These are phyloP conservation scores for Pythium diclinum DNA, from an alignment of 352 stramenopile species.

Conservation along the genomic window DNA sequence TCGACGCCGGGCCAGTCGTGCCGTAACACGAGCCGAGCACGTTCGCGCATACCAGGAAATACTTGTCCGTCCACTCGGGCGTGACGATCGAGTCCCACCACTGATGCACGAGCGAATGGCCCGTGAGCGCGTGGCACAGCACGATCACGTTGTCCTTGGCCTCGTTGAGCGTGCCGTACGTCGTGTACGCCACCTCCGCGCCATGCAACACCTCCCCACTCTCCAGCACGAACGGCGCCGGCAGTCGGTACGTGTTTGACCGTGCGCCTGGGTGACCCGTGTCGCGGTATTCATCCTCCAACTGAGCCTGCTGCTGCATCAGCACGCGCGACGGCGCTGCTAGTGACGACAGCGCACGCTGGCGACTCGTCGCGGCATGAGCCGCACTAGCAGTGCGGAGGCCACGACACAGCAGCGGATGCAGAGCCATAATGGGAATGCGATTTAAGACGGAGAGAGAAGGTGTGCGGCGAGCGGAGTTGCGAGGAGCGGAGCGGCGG, in stretches of 20 bases:
- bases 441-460: not conserved
- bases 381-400: too few species aligned
- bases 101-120: conserved; percentile 90
- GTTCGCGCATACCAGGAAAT: conserved; percentile 96
- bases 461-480: not conserved
- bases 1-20: conserved; percentile 80
- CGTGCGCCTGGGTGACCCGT: conserved; percentile 40
- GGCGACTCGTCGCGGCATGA: not conserved
- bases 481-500: not conserved
- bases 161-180: conserved; percentile 90
- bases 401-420: conserved; percentile 6
- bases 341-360: conserved; percentile 7
- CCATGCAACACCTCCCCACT: conserved; percentile 58
- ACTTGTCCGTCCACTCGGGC: conserved; percentile 93
- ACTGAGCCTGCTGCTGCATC: conserved; percentile 17
- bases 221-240: conserved; percentile 50
- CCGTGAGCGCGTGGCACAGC: conserved; percentile 94
- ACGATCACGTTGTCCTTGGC: conserved; percentile 90
- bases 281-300: conserved; percentile 67
- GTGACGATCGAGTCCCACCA: conserved; percentile 95
- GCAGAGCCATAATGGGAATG: too few species aligned
- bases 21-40: conserved; percentile 96
- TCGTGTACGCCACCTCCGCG: conserved; percentile 91
- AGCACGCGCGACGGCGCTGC: not conserved
- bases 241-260: conserved; percentile 44